Percentiles rank a stretch among this genome's conserved stretches.
phyloP scores from a whole-genome alignment of 805 yeast genomes.

The Candida ascalaphidarum region DNA sequence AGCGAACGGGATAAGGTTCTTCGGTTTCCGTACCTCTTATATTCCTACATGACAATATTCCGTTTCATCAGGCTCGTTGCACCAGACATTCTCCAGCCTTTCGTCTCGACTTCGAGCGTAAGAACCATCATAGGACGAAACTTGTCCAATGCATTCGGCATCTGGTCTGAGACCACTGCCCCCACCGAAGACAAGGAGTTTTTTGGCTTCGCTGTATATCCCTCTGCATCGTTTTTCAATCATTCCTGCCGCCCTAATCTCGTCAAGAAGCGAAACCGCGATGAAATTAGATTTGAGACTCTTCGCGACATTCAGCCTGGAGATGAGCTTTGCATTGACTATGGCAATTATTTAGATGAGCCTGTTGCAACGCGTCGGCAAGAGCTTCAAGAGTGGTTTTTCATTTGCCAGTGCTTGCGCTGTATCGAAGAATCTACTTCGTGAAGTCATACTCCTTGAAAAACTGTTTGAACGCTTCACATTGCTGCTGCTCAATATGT shows the following conservation, averaged over 20 bases:
- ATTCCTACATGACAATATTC: slow-evolving; percentile 39
- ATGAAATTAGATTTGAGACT: slow-evolving; percentile 36
- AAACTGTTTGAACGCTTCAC: slow-evolving; percentile 49
- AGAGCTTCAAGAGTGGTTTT: slow-evolving; percentile 48
- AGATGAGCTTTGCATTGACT: slow-evolving; percentile 51
- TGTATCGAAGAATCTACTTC: slow-evolving; percentile 21
- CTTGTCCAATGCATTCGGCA: slow-evolving; percentile 63
- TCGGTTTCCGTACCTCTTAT: slow-evolving; percentile 38
- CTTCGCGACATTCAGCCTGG: slow-evolving; percentile 27
- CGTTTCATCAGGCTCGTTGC: slow-evolving; percentile 36
- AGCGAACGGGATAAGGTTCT: slow-evolving; percentile 40
- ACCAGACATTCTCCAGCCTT: slow-evolving; percentile 22
- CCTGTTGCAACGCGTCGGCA: slow-evolving; percentile 30
- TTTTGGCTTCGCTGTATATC: slow-evolving; percentile 52
- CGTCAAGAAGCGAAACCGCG: slow-evolving; percentile 31
- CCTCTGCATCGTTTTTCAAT: slow-evolving; percentile 60
- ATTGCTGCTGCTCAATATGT: slow-evolving; percentile 55
- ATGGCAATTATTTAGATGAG: slow-evolving; percentile 44
- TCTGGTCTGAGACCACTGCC: slow-evolving; percentile 40
- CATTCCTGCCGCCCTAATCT: slow-evolving; percentile 59
- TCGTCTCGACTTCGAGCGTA: slow-evolving; percentile 29
- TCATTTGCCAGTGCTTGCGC: slow-evolving; percentile 43
- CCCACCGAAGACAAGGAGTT: slow-evolving; percentile 42
- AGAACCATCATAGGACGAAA: slow-evolving; percentile 49
- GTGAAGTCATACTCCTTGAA: slow-evolving; percentile 52